Base-by-base conservation (phyloP, 1,284 basidiomycete species). In the Marasmius oreades region DNA sequence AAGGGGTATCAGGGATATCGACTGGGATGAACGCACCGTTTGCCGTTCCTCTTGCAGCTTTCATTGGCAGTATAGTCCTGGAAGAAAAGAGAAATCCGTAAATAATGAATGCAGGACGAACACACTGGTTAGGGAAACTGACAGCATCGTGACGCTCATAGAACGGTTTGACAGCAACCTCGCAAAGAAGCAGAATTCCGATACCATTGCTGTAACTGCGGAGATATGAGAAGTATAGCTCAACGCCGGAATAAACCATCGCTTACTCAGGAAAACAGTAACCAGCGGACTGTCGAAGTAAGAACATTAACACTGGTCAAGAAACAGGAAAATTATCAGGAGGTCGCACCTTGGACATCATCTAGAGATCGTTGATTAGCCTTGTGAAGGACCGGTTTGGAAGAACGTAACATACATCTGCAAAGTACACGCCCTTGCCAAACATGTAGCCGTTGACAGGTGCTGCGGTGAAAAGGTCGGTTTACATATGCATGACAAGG, bases 361-460 rank as follows among this genome's bases (percentile, higher is more conserved):
- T 84, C 80, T 84, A 47, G 50, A 57, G 14, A 42, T 4, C 5
- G 6, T 8, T 20, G 8, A 12, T 22, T n/a, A 46, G 5, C 12
- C 12, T 4, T 28, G 28, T 18, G 7, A 31, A 36, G 7, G 56
- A 53, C 16, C 36, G 48, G 5, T 24, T 14, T 24, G 39, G 24
- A 37, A 6, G n/a, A 31, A 31, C 10, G 18, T 5, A n/a, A 66
- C 80, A 67, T 62, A 82, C 82, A 69, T 87, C 84, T 11, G 84
- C 84, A 55, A 86, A 83, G 65, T 86, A 86, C 26, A 85, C 80
- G 44, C 84, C 85, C 69, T 86, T 86, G 52, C 85, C 85, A 63
- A 86, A 86, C 84, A 85, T 85, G 65, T 85, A 85, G 31, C 79
- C 80, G 59, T 76, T 80, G 18, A 77, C 79, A 55, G 81, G 80